Conservation (phyloP, 1,139 yeast genomes). For the Diutina scorzettiae region DNA sequence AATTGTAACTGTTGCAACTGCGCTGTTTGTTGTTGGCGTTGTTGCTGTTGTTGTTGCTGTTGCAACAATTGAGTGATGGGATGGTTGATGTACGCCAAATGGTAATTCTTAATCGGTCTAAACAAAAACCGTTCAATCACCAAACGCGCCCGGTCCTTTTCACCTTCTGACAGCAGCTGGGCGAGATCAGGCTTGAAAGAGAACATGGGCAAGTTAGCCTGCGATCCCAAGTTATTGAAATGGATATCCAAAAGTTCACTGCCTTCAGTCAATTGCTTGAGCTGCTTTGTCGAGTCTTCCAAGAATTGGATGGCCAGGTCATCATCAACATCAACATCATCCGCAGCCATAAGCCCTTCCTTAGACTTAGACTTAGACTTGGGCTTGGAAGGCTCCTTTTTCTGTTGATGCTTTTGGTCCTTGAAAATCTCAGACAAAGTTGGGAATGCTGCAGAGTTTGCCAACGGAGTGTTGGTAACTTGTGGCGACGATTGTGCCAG, state of each 20-base stretch:
- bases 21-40: slow-evolving; percentile 9
- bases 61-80: slow-evolving; percentile 21
- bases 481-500: slow-evolving; percentile 24
- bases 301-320: slow-evolving; percentile 24
- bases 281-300: slow-evolving; percentile 25
- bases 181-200: slow-evolving; percentile 15
- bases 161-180: slow-evolving; percentile 22
- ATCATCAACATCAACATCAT: slow-evolving; percentile 31
- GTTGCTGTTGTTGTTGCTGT: slow-evolving; percentile 22
- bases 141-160: slow-evolving; percentile 26
- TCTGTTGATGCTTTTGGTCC: slow-evolving; percentile 25
- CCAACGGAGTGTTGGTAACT: slow-evolving; percentile 24
- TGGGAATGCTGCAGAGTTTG: slow-evolving; percentile 57
- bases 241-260: slow-evolving; percentile 23
- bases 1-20: slow-evolving; percentile 14
- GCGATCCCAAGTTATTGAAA: slow-evolving; percentile 16
- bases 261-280: slow-evolving; percentile 21
- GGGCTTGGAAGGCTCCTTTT: slow-evolving; percentile 18
- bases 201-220: slow-evolving; percentile 26
- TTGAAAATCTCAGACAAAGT: slow-evolving; percentile 54
- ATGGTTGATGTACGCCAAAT: slow-evolving; percentile 36
- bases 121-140: slow-evolving; percentile 31
- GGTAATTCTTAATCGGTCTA: slow-evolving; percentile 35
- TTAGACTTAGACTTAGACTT: slow-evolving; percentile 15
- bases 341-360: slow-evolving; percentile 20